Percentiles rank a stretch among this genome's conserved stretches.
Evolutionary conservation across 176 grass and related monocot genomes (phyloP).

Genomic region (Alloteropsis semialata): DNA sequence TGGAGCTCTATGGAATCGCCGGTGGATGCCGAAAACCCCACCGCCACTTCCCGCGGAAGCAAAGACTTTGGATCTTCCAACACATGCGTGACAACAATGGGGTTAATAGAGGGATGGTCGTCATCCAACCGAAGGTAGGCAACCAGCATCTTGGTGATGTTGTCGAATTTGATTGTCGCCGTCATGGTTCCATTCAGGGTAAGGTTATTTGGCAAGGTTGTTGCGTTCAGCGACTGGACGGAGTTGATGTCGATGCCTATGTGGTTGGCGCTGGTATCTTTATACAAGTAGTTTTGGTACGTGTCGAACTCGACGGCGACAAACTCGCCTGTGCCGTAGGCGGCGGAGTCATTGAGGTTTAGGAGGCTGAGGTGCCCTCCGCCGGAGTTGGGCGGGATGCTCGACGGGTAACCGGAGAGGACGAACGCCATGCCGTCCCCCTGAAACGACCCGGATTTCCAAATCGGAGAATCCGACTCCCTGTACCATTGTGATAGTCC

Average conservation of each 20-base stretch:
- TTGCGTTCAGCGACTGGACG: not conserved
- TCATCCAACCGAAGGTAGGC: not conserved
- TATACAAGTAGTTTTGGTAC: not conserved
- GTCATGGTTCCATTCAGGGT: not conserved
- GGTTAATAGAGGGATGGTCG: not conserved
- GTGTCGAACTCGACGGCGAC: not conserved
- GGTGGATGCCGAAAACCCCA: not conserved
- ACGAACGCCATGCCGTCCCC: not conserved
- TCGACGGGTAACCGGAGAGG: not conserved
- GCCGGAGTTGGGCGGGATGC: rapidly evolving
- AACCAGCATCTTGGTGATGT: not conserved
- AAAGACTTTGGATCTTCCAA: not conserved
- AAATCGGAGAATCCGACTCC: too few relatives aligned
- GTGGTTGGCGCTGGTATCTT: not conserved
- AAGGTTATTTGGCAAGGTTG: too few relatives aligned
- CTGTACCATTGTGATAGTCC: too few relatives aligned
- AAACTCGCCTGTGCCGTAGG: too few relatives aligned
- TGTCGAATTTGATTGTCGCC: not conserved
- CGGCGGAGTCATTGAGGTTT: too few relatives aligned
- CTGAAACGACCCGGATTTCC: too few relatives aligned
- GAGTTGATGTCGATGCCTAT: not conserved
- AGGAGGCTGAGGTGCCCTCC: not conserved
- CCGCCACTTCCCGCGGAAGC: not conserved
- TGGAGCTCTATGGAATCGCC: not conserved
- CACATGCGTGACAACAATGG: not conserved